These are phyloP conservation scores for Dothideomycetidae sp. DNA, from an alignment of 2,329 filamentous ascomycete species.

Conservation along the genomic window DNA sequence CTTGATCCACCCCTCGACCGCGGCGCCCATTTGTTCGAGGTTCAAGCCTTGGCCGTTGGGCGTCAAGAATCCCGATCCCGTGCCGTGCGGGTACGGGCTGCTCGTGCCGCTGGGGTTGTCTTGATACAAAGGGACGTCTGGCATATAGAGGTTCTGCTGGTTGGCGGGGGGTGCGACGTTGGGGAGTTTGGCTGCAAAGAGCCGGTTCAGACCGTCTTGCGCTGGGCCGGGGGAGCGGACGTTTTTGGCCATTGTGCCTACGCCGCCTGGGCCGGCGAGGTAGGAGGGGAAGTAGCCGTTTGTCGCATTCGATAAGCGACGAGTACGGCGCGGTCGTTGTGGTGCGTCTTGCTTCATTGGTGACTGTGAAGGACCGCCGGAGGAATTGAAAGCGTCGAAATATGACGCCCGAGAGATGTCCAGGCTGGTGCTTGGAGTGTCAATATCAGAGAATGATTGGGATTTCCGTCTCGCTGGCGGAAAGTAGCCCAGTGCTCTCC, in stretches of 20 bases:
- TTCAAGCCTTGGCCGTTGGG: slow-evolving; percentile 24
- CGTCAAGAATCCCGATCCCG: slow-evolving; percentile 16
- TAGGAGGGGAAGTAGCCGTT: slow-evolving; percentile 31
- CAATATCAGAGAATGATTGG: slow-evolving; percentile 44
- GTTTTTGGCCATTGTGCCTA: slow-evolving; percentile 63
- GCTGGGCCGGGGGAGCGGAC: slow-evolving; percentile 67
- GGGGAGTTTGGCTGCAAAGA: slow-evolving; percentile 71
- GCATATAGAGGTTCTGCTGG: slow-evolving; percentile 40
- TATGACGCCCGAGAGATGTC: slow-evolving; percentile 40
- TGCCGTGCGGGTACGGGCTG: slow-evolving; percentile 6
- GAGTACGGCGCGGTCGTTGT: slow-evolving; percentile 27
- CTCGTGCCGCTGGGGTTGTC: slow-evolving; percentile 16
- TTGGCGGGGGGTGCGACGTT: slow-evolving; percentile 50
- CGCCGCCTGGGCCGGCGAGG: slow-evolving; percentile 73
- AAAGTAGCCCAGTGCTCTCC: slow-evolving; percentile 75
- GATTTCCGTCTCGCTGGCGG: slow-evolving; percentile 84
- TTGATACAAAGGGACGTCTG: slow-evolving; percentile 45
- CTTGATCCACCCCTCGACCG: slow-evolving; percentile 80
- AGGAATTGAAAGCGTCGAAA: slow-evolving; percentile 19
- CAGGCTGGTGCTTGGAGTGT: slow-evolving; percentile 53
- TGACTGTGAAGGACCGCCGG: slow-evolving; percentile 18
- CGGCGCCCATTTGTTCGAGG: slow-evolving; percentile 72
- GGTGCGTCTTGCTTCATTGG: slow-evolving; percentile 23
- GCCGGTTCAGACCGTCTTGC: slow-evolving; percentile 68
- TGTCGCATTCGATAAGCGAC: slow-evolving; percentile 25